A percentile compares a stretch with the other conserved stretches of the same genome.
phyloP scores from a whole-genome alignment of 2,329 filamentous ascomycete species.

The Sporothrix dimorphospora region DNA sequence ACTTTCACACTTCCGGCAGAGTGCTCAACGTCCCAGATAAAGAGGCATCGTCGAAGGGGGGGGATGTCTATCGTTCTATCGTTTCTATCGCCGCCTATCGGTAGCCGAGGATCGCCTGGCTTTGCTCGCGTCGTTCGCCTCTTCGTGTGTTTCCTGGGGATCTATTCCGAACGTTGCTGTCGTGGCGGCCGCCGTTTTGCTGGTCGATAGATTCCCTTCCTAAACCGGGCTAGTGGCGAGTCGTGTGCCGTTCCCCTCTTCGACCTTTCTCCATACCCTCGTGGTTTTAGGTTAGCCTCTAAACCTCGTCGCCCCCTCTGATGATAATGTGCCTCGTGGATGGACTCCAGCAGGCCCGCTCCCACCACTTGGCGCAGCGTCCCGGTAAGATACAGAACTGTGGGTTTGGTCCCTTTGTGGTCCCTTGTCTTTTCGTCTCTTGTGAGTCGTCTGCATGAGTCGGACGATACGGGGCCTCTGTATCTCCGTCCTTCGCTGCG shows the following conservation, averaged over 20 bases:
- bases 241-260: neutral
- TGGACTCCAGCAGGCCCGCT: neutral
- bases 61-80: neutral
- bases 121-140: neutral
- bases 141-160: neutral
- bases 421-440: neutral
- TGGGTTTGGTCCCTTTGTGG: neutral
- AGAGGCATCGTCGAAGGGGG: neutral
- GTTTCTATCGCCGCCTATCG: conserved; percentile 3
- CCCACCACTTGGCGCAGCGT: neutral
- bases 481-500: neutral
- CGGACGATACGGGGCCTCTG: neutral
- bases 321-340: conserved; percentile 3
- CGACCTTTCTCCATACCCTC: too few species aligned
- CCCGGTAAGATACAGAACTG: neutral
- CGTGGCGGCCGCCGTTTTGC: neutral
- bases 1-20: neutral
- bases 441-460: neutral
- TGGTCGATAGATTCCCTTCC: conserved; percentile 30
- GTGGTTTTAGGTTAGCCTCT: neutral
- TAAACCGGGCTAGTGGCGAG: conserved; percentile 21
- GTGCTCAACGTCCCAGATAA: conserved; percentile 16
- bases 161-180: neutral
- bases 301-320: neutral
- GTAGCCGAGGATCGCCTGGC: neutral